Percentiles rank a stretch among this genome's conserved stretches.
phyloP scores from a whole-genome alignment of 176 grass and related monocot genomes.

The Guadua angustifolia region DNA sequence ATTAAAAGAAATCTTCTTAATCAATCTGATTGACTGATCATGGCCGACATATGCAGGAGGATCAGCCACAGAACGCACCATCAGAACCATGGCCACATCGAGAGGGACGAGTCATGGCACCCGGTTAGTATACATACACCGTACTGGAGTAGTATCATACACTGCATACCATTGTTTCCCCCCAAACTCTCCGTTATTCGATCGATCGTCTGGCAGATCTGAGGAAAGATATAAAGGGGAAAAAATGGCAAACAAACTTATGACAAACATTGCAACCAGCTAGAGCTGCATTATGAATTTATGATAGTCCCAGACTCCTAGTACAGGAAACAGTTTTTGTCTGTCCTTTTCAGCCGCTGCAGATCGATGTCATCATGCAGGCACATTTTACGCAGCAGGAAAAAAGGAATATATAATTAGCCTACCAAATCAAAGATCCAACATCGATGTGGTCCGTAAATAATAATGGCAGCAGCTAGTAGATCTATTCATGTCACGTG shows the following conservation, averaged over 20 bases:
- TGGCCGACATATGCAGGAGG: conserved; percentile 55
- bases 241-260: neutral
- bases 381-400: conserved; percentile 26
- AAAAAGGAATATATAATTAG: neutral
- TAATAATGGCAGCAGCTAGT: neutral
- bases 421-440: conserved; percentile 24
- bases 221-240: neutral
- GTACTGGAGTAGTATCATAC: neutral
- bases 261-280: neutral
- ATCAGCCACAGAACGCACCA: conserved; percentile 98
- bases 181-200: neutral
- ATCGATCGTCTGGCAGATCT: neutral
- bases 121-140: conserved; percentile 55
- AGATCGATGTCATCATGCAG: neutral
- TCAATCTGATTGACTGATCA: neutral
- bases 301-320: no score
- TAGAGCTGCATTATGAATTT: neutral
- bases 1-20: no score
- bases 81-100: conserved; percentile 82
- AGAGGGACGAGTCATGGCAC: conserved; percentile 91
- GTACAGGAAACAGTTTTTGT: neutral
- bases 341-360: neutral
- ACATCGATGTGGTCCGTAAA: neutral
- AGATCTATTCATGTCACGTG: neutral
- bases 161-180: neutral